phyloP scores from a whole-genome alignment of 116 monocot genomes.

The Cymodocea nodosa region DNA sequence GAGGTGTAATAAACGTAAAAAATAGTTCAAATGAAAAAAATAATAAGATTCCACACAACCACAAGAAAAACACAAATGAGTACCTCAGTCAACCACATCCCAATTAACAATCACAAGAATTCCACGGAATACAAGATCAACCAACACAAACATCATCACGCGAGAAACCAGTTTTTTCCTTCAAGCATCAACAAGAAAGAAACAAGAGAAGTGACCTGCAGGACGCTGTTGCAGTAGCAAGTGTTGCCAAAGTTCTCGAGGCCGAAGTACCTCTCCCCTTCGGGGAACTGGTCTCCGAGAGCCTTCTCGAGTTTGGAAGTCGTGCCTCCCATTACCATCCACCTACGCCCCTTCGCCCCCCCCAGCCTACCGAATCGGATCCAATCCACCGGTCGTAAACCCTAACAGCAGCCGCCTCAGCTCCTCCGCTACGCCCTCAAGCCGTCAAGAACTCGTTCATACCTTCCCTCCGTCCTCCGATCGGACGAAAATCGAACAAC shows the following conservation, averaged over 20 bases:
- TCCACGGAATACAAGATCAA: background rate
- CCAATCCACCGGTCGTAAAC: too few species aligned
- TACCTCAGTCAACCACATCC: background rate
- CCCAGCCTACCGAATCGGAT: background rate
- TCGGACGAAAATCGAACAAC: background rate
- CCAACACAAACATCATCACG: background rate
- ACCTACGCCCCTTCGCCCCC: constrained; percentile 2
- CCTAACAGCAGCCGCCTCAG: too few species aligned
- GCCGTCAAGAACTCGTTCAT: too few species aligned
- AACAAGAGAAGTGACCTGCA: constrained; percentile 38
- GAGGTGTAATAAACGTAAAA: too few species aligned
- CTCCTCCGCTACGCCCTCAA: too few species aligned
- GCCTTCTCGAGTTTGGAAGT: constrained; percentile 97
- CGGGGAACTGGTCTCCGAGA: constrained; percentile 93
- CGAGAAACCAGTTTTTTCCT: too few species aligned
- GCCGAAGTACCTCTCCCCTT: constrained; percentile 92
- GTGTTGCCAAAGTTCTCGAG: constrained; percentile 97
- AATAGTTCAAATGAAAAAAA: too few species aligned
- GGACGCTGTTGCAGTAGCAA: constrained; percentile 94
- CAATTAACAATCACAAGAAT: too few species aligned
- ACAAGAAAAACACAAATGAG: too few species aligned
- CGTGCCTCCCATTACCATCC: constrained; percentile 72
- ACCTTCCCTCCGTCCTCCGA: background rate
- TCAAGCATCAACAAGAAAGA: background rate
- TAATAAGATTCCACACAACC: too few species aligned